These are phyloP conservation scores for Penicillium chermesinum DNA, from an alignment of 495 filamentous ascomycete genomes.

Conservation along the genomic window DNA sequence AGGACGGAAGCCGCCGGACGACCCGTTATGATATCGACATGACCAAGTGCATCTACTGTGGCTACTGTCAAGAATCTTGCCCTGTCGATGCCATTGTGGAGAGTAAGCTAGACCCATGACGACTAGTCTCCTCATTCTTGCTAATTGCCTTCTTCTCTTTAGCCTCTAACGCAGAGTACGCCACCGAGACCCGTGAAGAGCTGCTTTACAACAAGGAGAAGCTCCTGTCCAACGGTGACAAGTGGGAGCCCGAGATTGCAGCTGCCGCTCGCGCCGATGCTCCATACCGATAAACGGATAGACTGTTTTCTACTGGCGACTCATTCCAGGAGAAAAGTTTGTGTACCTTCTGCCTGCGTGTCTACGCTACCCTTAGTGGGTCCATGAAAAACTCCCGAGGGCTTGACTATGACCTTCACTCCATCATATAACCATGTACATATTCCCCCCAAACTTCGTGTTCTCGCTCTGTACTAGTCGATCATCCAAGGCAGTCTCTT, in stretches of 20 bases:
- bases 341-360: neutral
- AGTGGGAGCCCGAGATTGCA: slow-evolving; percentile 97
- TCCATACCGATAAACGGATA: slow-evolving; percentile 66
- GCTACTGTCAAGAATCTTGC: slow-evolving; percentile 98
- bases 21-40: slow-evolving; percentile 99
- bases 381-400: slow-evolving; percentile 21
- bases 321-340: neutral
- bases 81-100: slow-evolving; percentile 98
- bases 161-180: slow-evolving; percentile 94
- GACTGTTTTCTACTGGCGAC: neutral
- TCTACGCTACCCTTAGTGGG: neutral
- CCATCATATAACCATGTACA: slow-evolving; percentile 29
- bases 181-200: slow-evolving; percentile 95
- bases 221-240: slow-evolving; percentile 82
- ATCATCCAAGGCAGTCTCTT: slow-evolving; percentile 17
- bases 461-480: slow-evolving; percentile 36
- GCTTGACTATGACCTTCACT: slow-evolving; percentile 13
- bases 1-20: slow-evolving; percentile 87
- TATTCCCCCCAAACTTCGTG: slow-evolving; percentile 28
- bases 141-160: neutral
- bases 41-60: slow-evolving; percentile 99
- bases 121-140: neutral
- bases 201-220: slow-evolving; percentile 98
- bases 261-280: slow-evolving; percentile 84
- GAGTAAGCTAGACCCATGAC: slow-evolving; percentile 40